phyloP scores from a whole-genome alignment of 768 basidiomycete species.

The Boletus huronensis region DNA sequence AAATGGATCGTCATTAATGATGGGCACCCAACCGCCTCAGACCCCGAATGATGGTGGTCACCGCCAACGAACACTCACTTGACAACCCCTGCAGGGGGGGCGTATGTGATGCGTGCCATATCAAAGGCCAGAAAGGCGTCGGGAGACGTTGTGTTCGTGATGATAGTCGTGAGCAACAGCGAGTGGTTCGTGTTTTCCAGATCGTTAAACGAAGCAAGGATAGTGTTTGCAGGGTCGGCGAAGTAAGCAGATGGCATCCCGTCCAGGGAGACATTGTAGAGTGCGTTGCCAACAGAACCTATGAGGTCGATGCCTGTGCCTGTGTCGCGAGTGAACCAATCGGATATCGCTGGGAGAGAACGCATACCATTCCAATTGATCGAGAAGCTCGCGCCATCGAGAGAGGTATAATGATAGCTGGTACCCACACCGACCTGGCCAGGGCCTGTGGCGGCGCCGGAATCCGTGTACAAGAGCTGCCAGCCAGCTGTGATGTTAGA shows the following conservation, averaged over 20 bases:
- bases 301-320: constrained; percentile 63
- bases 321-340: constrained; percentile 26
- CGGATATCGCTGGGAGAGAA: neutral
- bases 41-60: constrained; percentile 1
- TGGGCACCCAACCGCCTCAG: constrained; percentile 2
- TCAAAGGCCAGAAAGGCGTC: constrained; percentile 52
- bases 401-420: constrained; percentile 61
- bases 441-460: constrained; percentile 43
- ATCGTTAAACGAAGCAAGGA: constrained; percentile 49
- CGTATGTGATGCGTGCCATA: constrained; percentile 47
- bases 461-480: constrained; percentile 57
- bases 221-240: constrained; percentile 28
- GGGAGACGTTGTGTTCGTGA: constrained; percentile 29
- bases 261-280: constrained; percentile 53
- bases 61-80: constrained; percentile 34
- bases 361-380: constrained; percentile 62
- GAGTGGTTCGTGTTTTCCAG: constrained; percentile 51
- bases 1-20: constrained; percentile 23
- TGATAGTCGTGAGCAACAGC: constrained; percentile 50
- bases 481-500: constrained; percentile 56
- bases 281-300: constrained; percentile 46
- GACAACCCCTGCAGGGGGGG: constrained; percentile 27
- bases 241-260: constrained; percentile 32
- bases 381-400: constrained; percentile 51
- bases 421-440: constrained; percentile 52